Evolutionary conservation across 2,329 filamentous ascomycete species (phyloP).

Genomic region (Cercospora brassicicola): DNA sequence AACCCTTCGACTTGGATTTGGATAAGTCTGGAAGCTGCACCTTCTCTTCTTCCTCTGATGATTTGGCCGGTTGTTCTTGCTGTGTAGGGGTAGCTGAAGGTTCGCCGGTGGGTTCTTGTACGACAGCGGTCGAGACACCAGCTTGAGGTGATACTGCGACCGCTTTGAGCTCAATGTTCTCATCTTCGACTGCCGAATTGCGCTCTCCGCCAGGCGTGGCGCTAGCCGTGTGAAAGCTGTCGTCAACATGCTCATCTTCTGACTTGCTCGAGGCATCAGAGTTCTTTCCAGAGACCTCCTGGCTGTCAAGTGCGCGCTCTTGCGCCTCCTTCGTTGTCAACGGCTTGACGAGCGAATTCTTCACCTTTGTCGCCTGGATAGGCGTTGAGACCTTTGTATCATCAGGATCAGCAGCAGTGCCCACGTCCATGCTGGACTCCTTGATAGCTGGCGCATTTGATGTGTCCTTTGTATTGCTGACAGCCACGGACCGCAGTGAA

Average conservation of each 20-base stretch:
- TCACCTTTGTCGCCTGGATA: neutral
- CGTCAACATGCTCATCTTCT: constrained; percentile 32
- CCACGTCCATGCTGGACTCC: neutral
- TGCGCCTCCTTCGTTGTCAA: constrained; percentile 7
- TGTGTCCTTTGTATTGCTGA: neutral
- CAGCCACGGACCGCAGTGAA: neutral
- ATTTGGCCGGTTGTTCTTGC: neutral
- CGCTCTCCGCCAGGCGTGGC: constrained; percentile 25
- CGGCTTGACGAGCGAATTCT: neutral
- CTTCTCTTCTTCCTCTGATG: constrained; percentile 17
- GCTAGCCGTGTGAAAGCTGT: constrained; percentile 39
- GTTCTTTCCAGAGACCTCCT: neutral
- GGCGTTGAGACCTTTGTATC: neutral
- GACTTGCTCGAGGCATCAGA: constrained; percentile 13
- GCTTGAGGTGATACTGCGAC: neutral
- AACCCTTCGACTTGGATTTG: constrained; percentile 14
- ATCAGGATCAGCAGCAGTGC: neutral
- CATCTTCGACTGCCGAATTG: neutral
- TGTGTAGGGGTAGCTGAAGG: neutral
- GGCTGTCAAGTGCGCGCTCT: neutral
- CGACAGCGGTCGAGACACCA: neutral
- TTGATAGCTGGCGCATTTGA: neutral
- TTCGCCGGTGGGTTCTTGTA: neutral
- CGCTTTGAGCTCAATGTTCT: neutral
- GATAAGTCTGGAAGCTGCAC: constrained; percentile 17